Percentiles rank a stretch among this genome's conserved stretches.
phyloP scores from a whole-genome alignment of 306 rosid species.

The Dicorynia guianensis region DNA sequence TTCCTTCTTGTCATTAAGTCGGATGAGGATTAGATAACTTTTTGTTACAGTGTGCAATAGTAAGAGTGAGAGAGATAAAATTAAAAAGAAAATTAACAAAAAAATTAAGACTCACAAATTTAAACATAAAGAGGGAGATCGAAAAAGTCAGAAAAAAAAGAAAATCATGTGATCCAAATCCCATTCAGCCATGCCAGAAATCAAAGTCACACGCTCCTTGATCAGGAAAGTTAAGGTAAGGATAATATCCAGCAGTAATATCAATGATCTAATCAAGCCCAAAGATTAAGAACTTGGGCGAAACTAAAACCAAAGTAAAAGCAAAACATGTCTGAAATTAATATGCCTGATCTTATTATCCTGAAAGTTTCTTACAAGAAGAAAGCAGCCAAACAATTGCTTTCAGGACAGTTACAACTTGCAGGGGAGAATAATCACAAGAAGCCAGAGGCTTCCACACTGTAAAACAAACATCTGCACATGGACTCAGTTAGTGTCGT shows the following conservation, averaged over 20 bases:
- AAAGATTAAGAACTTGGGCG: not conserved
- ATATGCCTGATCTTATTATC: conserved; percentile 43
- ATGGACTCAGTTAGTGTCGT: conserved; percentile 65
- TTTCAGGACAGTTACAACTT: conserved; percentile 37
- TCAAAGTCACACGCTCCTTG: too few relatives aligned
- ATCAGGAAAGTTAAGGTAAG: too few relatives aligned
- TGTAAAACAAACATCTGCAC: conserved; percentile 53
- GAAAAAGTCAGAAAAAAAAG: too few relatives aligned
- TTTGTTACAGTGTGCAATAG: too few relatives aligned
- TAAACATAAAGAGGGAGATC: too few relatives aligned
- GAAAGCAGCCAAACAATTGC: conserved; percentile 45
- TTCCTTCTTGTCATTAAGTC: too few relatives aligned
- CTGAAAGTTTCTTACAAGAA: conserved; percentile 39
- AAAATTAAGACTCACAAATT: too few relatives aligned
- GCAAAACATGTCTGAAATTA: conserved; percentile 26
- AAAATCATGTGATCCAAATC: too few relatives aligned
- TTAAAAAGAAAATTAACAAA: too few relatives aligned
- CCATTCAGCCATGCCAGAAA: too few relatives aligned
- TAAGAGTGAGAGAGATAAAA: too few relatives aligned
- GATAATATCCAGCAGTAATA: not conserved
- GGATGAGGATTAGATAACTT: too few relatives aligned
- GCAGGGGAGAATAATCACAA: conserved; percentile 40
- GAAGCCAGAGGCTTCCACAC: conserved; percentile 70
- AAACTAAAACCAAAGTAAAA: not conserved
- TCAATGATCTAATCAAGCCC: not conserved